Base-by-base conservation (phyloP, 257 asterid species). In the Parsonsia alboflavescens region DNA sequence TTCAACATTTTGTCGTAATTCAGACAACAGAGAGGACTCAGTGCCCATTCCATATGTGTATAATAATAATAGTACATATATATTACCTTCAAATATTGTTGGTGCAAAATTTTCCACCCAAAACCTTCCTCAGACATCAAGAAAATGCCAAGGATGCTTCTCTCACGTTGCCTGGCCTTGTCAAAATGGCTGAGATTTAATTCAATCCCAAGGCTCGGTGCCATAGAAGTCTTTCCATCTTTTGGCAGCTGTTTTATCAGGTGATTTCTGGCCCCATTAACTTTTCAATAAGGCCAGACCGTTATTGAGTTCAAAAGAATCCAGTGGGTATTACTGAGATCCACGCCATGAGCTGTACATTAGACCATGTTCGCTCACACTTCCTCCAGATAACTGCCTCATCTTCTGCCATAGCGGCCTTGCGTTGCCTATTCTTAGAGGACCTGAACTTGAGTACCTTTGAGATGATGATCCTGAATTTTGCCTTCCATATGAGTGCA, bases 381-480 rank as follows among this genome's bases (percentile, higher is more conserved):
- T 89, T 7, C 96, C 96, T 41, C 89, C 85, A 0, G 90, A 80
- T 42, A 86, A 72, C 49, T 79, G 81, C 85, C 89, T 88, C 89
- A 89, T 84, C 57, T 74, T 85, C 79, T 79, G 85, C 99, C 99
- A 92, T 5, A 88, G 50, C 16, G 83, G 82, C 82, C 76, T 84
- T 16, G 79, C 64, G 73, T 74, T 86, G 66, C 88, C 88, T 5
- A 82, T 78, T 45, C 90, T 82, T 66, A 88, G 49, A 16, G 91
- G 91, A 3, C 98, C 98, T 22, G 99, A 92, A 79, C 89, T 89
- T 8, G 96, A 88, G 70, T 89, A 77, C 84, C 93, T 86, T 89
- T 90, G 80, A 12, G 80, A 78, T n/a, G 80, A 78, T n/a, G 96
- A 78, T 66, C 82, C 91, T 0, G 86, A 79, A 45, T 85, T 90